Conservation (phyloP, 768 basidiomycete species). For the Exsudoporus frostii region DNA sequence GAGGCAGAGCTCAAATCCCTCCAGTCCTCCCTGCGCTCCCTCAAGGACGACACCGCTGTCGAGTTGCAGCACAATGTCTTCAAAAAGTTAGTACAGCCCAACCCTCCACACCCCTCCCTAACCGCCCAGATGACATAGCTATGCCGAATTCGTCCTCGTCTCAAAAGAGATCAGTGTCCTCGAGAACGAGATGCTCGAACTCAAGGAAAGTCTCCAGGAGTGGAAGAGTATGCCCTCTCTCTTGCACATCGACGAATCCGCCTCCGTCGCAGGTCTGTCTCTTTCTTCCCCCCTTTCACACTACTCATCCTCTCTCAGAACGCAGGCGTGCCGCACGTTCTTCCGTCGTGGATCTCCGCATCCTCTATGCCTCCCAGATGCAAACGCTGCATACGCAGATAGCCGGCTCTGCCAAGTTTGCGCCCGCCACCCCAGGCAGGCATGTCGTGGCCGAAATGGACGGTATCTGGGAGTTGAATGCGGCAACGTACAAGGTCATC, state of each 20-base stretch:
- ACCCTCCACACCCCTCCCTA: conserved; percentile 1
- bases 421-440: conserved; percentile 85
- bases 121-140: conserved; percentile 47
- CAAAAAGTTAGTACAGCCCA: conserved; percentile 64
- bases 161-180: conserved; percentile 96
- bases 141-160: conserved; percentile 93
- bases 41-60: conserved; percentile 68
- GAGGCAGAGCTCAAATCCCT: conserved; percentile 75
- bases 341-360: conserved; percentile 92
- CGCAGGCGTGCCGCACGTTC: conserved; percentile 70
- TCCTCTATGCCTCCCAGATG: conserved; percentile 94
- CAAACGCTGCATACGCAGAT: conserved; percentile 85
- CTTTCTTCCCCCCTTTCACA: conserved; percentile 22
- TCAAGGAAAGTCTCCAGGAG: conserved; percentile 90
- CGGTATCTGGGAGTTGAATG: conserved; percentile 78
- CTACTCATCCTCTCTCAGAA: conserved; percentile 31
- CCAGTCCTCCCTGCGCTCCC: conserved; percentile 68
- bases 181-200: conserved; percentile 96
- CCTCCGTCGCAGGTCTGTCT: conserved; percentile 51
- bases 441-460: conserved; percentile 89
- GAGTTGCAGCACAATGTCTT: conserved; percentile 92
- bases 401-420: conserved; percentile 93
- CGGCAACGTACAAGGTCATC: conserved; percentile 92
- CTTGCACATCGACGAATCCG: conserved; percentile 83
- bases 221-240: conserved; percentile 96